Evolutionary conservation across 768 basidiomycete genomes (phyloP), one percentile per base, ranked within the genome.

Genomic region (Goffeauzyma gilvescens): DNA sequence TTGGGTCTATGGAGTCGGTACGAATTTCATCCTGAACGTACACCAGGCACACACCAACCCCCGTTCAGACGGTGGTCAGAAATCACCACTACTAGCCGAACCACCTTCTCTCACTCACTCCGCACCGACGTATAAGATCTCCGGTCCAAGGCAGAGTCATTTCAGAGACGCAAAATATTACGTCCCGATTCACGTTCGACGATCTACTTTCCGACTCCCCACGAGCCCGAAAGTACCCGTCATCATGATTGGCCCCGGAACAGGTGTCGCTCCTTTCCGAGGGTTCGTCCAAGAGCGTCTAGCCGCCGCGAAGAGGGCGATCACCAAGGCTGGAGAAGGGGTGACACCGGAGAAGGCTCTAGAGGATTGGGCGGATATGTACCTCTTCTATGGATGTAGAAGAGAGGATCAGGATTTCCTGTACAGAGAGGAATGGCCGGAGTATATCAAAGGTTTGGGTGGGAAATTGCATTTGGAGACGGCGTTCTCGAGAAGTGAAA

Each of bases 241-340:
- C 38, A 84, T 98, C 65, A 96, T 98, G 93, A 75, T 98, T 61
- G 93, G 93, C 31, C 93, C 93, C 48, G 93, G 93, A 41, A 98
- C 89, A 44, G 93, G 93, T 69, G 87, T 98, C 43, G 93, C 93
- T 34, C 93, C 93, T 7, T 98, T 98, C 83, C 82, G 93, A 48
- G 93, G 90, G 2, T 98, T 98, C 65, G 74, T 96, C 7, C 93
- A 98, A 66, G 93, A 98, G 63, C 84, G 93, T 52, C 79, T 98
- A 32, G 87, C 87, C 8, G 77, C 96, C 24, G 93, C 89, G 10
- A 81, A 83, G 48, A 85, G 86, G 48, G 82, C 87, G 0, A 72
- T 87, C 42, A 89, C 89, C 55, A 95, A 95, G 73, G 89, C 89
- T 55, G 90, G 90, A 6, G 73, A 78, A 7, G 83, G 89, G 46